Evolutionary conservation across 805 yeast species (phyloP).

Genomic region (Yarrowia osloensis): DNA sequence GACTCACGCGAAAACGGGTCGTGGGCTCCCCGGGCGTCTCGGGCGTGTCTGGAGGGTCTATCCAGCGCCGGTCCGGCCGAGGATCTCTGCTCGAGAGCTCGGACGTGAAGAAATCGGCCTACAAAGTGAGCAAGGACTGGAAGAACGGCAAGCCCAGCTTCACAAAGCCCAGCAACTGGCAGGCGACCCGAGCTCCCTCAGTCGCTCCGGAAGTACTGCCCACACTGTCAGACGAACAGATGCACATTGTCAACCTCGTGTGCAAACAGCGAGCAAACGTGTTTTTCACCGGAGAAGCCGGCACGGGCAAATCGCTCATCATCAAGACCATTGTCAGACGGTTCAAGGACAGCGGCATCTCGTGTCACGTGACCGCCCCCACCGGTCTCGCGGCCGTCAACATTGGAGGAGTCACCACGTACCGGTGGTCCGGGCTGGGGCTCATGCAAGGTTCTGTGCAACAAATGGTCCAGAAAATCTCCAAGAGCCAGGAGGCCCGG

Average conservation of each 20-base stretch:
- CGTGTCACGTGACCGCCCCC: slow-evolving; percentile 78
- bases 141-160: neutral
- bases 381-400: slow-evolving; percentile 91
- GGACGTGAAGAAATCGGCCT: neutral
- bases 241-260: slow-evolving; percentile 58
- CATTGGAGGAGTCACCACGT: slow-evolving; percentile 82
- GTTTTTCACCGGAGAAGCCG: slow-evolving; percentile 97
- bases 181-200: neutral
- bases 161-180: neutral
- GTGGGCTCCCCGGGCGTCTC: slow-evolving; percentile 1
- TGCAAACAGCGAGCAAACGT: slow-evolving; percentile 59
- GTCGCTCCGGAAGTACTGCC: slow-evolving; percentile 29
- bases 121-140: slow-evolving; percentile 17
- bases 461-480: slow-evolving; percentile 50
- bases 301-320: slow-evolving; percentile 93
- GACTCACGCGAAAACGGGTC: neutral
- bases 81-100: slow-evolving; percentile 1
- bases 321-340: slow-evolving; percentile 60
- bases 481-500: slow-evolving; percentile 47
- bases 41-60: neutral
- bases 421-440: slow-evolving; percentile 78
- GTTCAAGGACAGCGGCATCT: slow-evolving; percentile 46
- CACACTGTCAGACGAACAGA: slow-evolving; percentile 48
- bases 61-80: slow-evolving; percentile 1
- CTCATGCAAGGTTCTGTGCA: slow-evolving; percentile 56